Conservation (phyloP, 306 rosid genomes). For the Purshia tridentata region DNA sequence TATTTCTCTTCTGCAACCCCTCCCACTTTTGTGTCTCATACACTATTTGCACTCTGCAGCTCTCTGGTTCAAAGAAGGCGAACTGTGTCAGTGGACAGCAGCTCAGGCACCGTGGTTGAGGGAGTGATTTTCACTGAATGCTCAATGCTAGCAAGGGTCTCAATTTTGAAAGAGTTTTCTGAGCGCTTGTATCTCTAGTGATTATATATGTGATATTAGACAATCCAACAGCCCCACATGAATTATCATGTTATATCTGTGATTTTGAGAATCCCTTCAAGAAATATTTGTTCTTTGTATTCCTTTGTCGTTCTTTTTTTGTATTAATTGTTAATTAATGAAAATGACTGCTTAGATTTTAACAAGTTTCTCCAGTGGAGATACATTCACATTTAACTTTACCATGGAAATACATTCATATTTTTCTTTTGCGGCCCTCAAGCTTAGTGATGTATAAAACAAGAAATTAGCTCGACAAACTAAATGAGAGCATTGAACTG, state of each 20-base stretch:
- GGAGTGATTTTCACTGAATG: slow-evolving; percentile 47
- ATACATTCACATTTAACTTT: too few species aligned
- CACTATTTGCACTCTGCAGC: slow-evolving; percentile 38
- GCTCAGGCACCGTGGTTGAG: slow-evolving; percentile 70
- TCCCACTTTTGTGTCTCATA: background rate
- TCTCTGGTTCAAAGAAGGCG: slow-evolving; percentile 95
- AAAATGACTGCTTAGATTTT: background rate
- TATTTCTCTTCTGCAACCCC: background rate
- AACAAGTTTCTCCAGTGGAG: background rate
- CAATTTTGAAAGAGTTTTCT: slow-evolving; percentile 28
- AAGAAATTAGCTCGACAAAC: background rate
- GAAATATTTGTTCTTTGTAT: background rate
- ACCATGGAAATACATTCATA: background rate
- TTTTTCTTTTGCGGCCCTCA: too few species aligned
- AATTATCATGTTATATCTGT: slow-evolving; percentile 16
- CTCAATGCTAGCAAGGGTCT: slow-evolving; percentile 18
- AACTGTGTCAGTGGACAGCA: slow-evolving; percentile 73
- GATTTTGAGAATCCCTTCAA: background rate
- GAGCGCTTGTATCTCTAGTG: background rate
- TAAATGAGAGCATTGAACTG: background rate
- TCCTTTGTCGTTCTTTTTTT: background rate
- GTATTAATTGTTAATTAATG: background rate
- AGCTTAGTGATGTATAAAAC: background rate
- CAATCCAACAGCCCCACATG: slow-evolving; percentile 1
- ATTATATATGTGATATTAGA: background rate